These are phyloP conservation scores for Aureobasidium sp. DNA, from an alignment of 2,329 filamentous ascomycete genomes.

Conservation along the genomic window DNA sequence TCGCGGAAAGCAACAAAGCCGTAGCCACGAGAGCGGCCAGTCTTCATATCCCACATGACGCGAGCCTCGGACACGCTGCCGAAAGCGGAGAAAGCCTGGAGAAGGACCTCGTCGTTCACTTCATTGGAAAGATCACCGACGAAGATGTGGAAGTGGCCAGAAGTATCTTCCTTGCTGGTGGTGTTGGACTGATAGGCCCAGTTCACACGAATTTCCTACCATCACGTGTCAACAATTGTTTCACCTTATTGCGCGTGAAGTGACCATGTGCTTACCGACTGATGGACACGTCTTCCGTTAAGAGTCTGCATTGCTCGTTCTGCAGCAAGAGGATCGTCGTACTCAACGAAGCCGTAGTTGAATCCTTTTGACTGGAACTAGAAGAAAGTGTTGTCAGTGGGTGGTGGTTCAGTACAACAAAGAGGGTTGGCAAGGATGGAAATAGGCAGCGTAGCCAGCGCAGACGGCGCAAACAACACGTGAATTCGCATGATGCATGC, in stretches of 20 bases:
- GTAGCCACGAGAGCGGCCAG: conserved; percentile 91
- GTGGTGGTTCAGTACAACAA: background rate
- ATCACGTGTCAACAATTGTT: conserved; percentile 21
- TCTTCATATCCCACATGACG: conserved; percentile 99
- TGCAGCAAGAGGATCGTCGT: conserved; percentile 92
- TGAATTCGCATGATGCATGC: conserved; percentile 12
- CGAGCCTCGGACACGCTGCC: conserved; percentile 93
- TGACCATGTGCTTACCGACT: conserved; percentile 59
- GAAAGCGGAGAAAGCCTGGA: conserved; percentile 92
- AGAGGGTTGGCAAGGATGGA: background rate
- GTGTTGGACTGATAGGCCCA: conserved; percentile 98
- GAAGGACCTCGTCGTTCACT: conserved; percentile 91
- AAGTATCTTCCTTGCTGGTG: conserved; percentile 91
- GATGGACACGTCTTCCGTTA: conserved; percentile 90
- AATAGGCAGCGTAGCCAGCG: background rate
- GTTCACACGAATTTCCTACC: conserved; percentile 94
- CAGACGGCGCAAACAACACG: conserved; percentile 4
- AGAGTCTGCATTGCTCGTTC: conserved; percentile 96
- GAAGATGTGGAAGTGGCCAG: conserved; percentile 97
- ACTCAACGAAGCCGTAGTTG: conserved; percentile 99
- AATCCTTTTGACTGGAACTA: conserved; percentile 77
- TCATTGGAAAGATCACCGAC: conserved; percentile 97
- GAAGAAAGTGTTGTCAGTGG: conserved; percentile 13
- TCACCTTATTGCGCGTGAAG: background rate
- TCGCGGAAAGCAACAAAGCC: conserved; percentile 98